phyloP scores from a whole-genome alignment of 805 yeast species.

The Wickerhamomyces ciferrii region DNA sequence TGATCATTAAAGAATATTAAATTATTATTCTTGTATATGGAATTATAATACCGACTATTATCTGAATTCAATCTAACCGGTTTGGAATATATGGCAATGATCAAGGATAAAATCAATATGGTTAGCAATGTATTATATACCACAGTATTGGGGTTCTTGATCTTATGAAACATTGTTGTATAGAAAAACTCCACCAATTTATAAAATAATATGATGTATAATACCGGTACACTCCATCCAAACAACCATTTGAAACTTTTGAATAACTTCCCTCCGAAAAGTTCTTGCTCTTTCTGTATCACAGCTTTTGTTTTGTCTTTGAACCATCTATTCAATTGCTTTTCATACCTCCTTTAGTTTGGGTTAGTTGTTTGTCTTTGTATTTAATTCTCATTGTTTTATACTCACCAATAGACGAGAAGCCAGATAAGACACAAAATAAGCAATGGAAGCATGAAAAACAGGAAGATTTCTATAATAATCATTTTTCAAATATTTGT shows the following conservation, averaged over 20 bases:
- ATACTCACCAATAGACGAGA: not conserved
- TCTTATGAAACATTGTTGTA: conserved; percentile 4
- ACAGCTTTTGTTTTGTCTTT: too few relatives aligned
- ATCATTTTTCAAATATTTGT: too few relatives aligned
- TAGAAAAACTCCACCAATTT: conserved; percentile 13
- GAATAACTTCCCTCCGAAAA: conserved; percentile 12
- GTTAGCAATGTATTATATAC: conserved; percentile 10
- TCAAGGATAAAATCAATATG: conserved; percentile 5
- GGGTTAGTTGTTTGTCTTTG: not conserved
- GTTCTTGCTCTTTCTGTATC: conserved; percentile 3
- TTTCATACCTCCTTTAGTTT: not conserved
- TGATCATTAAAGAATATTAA: conserved; percentile 14
- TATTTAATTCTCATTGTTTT: not conserved
- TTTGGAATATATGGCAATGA: conserved; percentile 6
- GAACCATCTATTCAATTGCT: not conserved
- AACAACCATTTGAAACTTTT: not conserved
- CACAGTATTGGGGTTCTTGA: conserved; percentile 11
- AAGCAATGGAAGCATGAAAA: not conserved
- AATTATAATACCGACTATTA: conserved; percentile 1
- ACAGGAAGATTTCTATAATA: not conserved
- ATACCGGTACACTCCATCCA: conserved; percentile 15
- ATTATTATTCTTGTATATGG: conserved; percentile 9
- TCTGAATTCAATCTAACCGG: conserved; percentile 5
- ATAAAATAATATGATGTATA: conserved; percentile 10
- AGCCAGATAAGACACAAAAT: not conserved